Evolutionary conservation across 305 asterid species (phyloP).

Genomic region (Euphrasia arctica): DNA sequence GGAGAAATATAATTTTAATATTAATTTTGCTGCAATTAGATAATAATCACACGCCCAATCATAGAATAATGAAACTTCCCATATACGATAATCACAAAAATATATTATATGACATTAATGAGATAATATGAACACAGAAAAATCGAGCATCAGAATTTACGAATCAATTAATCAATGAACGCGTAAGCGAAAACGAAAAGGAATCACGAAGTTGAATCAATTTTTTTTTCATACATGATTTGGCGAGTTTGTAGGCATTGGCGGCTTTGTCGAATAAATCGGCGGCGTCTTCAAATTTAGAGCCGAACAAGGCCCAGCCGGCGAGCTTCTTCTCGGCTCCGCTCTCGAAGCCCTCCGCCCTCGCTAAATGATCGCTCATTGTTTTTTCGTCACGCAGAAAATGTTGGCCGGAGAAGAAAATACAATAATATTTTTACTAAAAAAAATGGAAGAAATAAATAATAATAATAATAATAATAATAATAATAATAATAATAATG

Average conservation of each 20-base stretch:
- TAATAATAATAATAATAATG: too few relatives aligned
- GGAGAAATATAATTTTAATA: not conserved
- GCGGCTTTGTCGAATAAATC: slow-evolving; percentile 75
- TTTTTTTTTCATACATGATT: slow-evolving; percentile 47
- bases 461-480: too few relatives aligned
- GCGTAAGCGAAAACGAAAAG: not conserved
- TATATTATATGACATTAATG: too few relatives aligned
- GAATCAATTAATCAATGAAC: not conserved
- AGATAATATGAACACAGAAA: not conserved
- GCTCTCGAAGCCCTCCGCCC: slow-evolving; percentile 58
- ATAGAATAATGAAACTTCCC: too few relatives aligned
- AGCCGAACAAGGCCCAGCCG: slow-evolving; percentile 63
- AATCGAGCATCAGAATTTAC: not conserved
- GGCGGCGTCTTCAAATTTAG: slow-evolving; percentile 68
- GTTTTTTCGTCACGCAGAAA: slow-evolving; percentile 24
- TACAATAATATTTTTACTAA: too few relatives aligned
- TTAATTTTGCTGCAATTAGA: not conserved
- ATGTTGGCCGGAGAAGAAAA: slow-evolving; percentile 4
- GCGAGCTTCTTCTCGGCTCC: slow-evolving; percentile 68
- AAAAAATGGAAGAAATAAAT: too few relatives aligned
- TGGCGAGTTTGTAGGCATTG: slow-evolving; percentile 71
- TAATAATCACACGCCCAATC: too few relatives aligned
- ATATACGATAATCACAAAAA: too few relatives aligned
- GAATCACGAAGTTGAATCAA: not conserved
- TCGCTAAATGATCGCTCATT: slow-evolving; percentile 72